A percentile compares a stretch with the other conserved stretches of the same genome.
phyloP scores from a whole-genome alignment of 192 early-diverging fungal genomes.

The Chytriomyces hyalinus region DNA sequence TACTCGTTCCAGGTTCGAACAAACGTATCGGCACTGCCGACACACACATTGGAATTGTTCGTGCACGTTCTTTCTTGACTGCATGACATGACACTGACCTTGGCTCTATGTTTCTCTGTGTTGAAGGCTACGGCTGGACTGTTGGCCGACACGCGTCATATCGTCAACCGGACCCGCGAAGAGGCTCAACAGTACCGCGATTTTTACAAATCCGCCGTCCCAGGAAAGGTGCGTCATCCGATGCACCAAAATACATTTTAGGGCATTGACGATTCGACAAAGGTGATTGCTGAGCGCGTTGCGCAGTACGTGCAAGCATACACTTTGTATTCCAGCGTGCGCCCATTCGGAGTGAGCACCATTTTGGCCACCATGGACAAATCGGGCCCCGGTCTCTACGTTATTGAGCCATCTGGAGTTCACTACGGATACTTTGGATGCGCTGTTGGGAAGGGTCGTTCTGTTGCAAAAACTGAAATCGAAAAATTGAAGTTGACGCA shows the following conservation, averaged over 20 bases:
- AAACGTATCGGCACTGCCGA: constrained; percentile 90
- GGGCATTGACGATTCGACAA: background rate
- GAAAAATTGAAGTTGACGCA: constrained; percentile 93
- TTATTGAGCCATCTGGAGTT: constrained; percentile 96
- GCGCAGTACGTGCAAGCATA: constrained; percentile 95
- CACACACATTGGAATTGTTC: constrained; percentile 90
- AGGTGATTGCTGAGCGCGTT: constrained; percentile 90
- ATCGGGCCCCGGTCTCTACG: constrained; percentile 85
- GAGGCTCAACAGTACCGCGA: constrained; percentile 79
- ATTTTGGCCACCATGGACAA: constrained; percentile 84
- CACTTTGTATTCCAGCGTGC: constrained; percentile 93
- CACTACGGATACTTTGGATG: constrained; percentile 95
- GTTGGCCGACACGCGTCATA: constrained; percentile 87
- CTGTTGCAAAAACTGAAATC: constrained; percentile 98
- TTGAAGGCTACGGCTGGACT: constrained; percentile 87
- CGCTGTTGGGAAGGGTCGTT: constrained; percentile 95
- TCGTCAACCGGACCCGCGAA: constrained; percentile 87
- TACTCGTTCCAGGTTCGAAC: constrained; percentile 92
- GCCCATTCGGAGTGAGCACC: constrained; percentile 90
- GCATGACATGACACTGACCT: background rate
- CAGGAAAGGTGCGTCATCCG: constrained; percentile 69
- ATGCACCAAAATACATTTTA: too few species aligned
- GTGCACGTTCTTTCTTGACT: background rate
- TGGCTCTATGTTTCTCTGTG: background rate
- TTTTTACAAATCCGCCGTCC: constrained; percentile 79